Conservation (phyloP, 495 filamentous ascomycete genomes). For the Echria macrotheca region DNA sequence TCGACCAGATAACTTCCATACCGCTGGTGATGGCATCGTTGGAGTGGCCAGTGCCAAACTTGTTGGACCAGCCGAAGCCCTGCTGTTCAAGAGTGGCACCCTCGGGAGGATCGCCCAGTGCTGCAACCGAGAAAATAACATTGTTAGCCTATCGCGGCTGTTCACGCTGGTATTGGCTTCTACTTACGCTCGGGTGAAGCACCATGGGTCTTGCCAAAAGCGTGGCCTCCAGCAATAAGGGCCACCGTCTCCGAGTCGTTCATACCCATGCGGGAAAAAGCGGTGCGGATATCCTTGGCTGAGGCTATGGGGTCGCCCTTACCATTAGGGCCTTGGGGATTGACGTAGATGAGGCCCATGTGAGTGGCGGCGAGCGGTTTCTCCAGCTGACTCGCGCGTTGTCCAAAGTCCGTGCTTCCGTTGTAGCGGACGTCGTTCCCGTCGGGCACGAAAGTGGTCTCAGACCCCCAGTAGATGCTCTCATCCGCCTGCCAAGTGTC, state of each 20-base stretch:
- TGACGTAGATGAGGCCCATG: constrained; percentile 75
- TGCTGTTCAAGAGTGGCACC: constrained; percentile 56
- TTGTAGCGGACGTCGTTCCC: constrained; percentile 63
- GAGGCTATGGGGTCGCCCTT: constrained; percentile 61
- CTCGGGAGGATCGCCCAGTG: constrained; percentile 58
- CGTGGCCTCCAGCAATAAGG: constrained; percentile 68
- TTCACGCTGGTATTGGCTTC: too few species aligned
- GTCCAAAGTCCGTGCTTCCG: constrained; percentile 47
- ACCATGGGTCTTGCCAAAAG: constrained; percentile 72
- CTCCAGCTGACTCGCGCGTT: constrained; percentile 58
- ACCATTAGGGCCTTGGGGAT: constrained; percentile 69
- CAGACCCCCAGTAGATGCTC: constrained; percentile 67
- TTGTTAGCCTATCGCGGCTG: too few species aligned
- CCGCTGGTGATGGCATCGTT: constrained; percentile 65
- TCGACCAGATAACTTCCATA: constrained; percentile 69
- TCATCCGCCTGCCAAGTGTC: constrained; percentile 69
- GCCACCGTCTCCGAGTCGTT: constrained; percentile 72
- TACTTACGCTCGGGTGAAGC: constrained; percentile 51
- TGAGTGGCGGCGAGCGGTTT: constrained; percentile 59
- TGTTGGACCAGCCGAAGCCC: constrained; percentile 63
- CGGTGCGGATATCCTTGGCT: constrained; percentile 61
- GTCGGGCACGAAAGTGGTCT: constrained; percentile 63
- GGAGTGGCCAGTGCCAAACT: constrained; percentile 53
- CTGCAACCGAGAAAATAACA: too few species aligned
- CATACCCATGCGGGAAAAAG: constrained; percentile 73